Base-by-base conservation (phyloP, 768 basidiomycete species). In the Rhodotorula babjevae region DNA sequence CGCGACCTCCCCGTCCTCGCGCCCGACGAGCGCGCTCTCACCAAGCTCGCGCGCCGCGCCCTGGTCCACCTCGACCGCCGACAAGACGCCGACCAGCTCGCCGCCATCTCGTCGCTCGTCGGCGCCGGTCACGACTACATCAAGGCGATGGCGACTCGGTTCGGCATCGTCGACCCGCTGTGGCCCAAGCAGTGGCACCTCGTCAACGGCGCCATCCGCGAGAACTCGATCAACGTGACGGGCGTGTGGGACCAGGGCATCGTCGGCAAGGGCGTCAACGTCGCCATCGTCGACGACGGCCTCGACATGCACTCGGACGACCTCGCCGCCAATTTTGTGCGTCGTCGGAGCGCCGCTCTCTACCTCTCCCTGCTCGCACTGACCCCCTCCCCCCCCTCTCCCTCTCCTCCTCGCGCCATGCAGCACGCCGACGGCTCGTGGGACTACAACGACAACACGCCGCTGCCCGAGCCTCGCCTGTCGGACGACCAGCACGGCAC, bases 401-500 rank as follows among this genome's bases (percentile, higher is more conserved):
- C n/a, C n/a, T n/a, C n/a, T n/a, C n/a, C 18, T 53, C 55, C 36
- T 10, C 19, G 31, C 16, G 36, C 27, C 14, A 4, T 23, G 4
- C 73, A 96, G 94, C 91, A 89, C 79, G 86, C 89, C 19, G 87
- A 86, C 33, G 88, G 93, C 70, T 97, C 94, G 0, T 90, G 93
- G 79, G 94, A 99, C 81, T 99, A 93, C 81, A 99, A 99, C 80
- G 93, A 95, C 79, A 93, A 98, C 78, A 87, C 87, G 40, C 83
- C 87, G 23, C 84, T 97, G 12, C 96, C 96, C 18, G 89, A 89
- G 47, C 96, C 96, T 0, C 86, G 88, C 68, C 87, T 94, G 57
- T 85, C 84, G 36, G 94, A 98, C 75, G 96, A 99, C 77, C 91
- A 92, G 77, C 96, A 99, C 79, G 96, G 96, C 19, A 99, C 96